Base-by-base conservation (phyloP, 192 early-diverging fungal genomes). In the Gonapodya sp. region DNA sequence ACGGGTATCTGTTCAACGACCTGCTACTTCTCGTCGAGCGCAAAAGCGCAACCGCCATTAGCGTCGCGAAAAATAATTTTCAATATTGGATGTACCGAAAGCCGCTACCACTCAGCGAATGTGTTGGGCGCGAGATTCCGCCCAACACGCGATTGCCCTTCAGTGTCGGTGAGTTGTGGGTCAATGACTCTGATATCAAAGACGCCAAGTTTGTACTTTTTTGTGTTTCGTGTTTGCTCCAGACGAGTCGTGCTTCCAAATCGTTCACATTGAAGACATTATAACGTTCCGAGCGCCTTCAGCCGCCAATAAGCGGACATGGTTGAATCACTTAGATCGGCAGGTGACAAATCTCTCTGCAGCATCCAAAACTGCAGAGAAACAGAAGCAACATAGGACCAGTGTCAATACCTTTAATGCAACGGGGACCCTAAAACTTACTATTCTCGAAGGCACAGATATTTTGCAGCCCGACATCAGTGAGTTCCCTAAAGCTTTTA, bases 201-300 rank as follows among this genome's bases (percentile, higher is more conserved):
- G n/a, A n/a, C n/a, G n/a, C n/a, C n/a, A n/a, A n/a, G n/a, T n/a
- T n/a, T n/a, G n/a, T n/a, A n/a, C n/a, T n/a, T n/a, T n/a, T n/a
- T n/a, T n/a, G n/a, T n/a, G n/a, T 82, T n/a, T 18, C 36, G 14
- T 2, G 0, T 31, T 2, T 1, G 34, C 37, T 80, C 79, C 46
- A 79, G 89, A 91, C 82, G 89, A 92, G 36, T 83, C 84, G 1
- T 86, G 85, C 1, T 92, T 93, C 85, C 92, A 93, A 82, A 85
- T 93, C 35, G 85, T 89, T 30, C 87, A 89, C 35, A 84, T 84
- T 24, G 83, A 86, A 73, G 83, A 87, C 35, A 84, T 90, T 0
- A 84, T 93, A 18, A 88, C 88, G 1, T 75, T 93, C 31, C 87
- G 88, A 35, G 85, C 90, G 0, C 80, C 89, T 0, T 86, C 85